Percentiles rank a stretch among this genome's conserved stretches.
phyloP scores from a whole-genome alignment of 176 grass and related monocot species.

The Puya raimondii region DNA sequence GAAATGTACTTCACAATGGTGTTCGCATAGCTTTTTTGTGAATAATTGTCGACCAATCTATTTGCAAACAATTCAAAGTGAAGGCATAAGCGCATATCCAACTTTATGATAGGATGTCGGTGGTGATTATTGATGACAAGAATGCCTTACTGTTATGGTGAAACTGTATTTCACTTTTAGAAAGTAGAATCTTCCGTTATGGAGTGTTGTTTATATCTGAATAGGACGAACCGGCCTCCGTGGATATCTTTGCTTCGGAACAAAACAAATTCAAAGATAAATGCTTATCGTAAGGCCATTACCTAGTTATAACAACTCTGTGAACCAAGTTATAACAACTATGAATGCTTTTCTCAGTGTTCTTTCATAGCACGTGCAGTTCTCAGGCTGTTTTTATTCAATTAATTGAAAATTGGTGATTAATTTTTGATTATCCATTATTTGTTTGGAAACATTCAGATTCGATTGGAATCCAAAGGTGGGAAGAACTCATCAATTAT shows the following conservation, averaged over 20 bases:
- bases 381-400: conserved; percentile 2
- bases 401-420: not conserved
- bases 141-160: not conserved
- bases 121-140: not conserved
- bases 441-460: conserved; percentile 42
- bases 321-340: not conserved
- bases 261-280: not conserved
- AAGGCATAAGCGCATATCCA: not conserved
- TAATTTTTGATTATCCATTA: not conserved
- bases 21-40: too few species aligned
- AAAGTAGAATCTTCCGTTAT: too few species aligned
- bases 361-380: not conserved
- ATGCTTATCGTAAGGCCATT: not conserved
- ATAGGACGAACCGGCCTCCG: too few species aligned
- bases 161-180: not conserved
- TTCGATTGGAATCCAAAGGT: conserved; percentile 87
- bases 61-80: too few species aligned
- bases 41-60: too few species aligned
- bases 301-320: not conserved
- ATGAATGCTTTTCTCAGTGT: not conserved
- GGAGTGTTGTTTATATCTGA: too few species aligned
- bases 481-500: conserved; percentile 87
- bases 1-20: too few species aligned
- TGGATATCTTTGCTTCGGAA: too few species aligned
- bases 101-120: not conserved